Conservation (phyloP, 108 stramenopile species). For the Schizochytrium sp. region DNA sequence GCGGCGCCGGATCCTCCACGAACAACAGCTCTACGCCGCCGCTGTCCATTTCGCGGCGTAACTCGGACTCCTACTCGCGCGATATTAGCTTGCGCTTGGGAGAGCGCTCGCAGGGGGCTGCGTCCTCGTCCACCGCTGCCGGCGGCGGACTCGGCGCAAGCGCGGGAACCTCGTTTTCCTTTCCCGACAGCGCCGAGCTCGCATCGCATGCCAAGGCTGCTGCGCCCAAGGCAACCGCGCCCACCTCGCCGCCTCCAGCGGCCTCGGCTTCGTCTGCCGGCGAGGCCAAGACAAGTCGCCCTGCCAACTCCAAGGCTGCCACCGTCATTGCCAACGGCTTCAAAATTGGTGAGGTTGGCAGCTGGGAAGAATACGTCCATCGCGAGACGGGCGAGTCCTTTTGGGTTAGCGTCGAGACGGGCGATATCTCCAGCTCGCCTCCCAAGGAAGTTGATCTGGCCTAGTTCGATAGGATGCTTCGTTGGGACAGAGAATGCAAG, state of each 20-base stretch:
- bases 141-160: neutral
- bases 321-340: neutral
- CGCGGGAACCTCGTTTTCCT: neutral
- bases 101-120: neutral
- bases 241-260: neutral
- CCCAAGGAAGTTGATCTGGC: neutral
- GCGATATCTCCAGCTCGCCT: neutral
- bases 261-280: neutral
- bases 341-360: neutral
- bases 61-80: neutral
- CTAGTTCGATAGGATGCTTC: neutral
- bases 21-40: neutral
- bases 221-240: neutral
- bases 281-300: neutral
- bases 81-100: neutral
- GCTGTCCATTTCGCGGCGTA: neutral
- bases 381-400: neutral
- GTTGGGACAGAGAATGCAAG: neutral
- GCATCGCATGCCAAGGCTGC: neutral
- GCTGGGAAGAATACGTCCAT: conserved; percentile 11
- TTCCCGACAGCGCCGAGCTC: neutral
- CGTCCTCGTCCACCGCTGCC: neutral
- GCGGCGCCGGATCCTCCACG: too few species aligned
- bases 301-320: neutral
- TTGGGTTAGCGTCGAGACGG: neutral